Base-by-base conservation (phyloP, 306 rosid genomes). In the Fragaria vesca region DNA sequence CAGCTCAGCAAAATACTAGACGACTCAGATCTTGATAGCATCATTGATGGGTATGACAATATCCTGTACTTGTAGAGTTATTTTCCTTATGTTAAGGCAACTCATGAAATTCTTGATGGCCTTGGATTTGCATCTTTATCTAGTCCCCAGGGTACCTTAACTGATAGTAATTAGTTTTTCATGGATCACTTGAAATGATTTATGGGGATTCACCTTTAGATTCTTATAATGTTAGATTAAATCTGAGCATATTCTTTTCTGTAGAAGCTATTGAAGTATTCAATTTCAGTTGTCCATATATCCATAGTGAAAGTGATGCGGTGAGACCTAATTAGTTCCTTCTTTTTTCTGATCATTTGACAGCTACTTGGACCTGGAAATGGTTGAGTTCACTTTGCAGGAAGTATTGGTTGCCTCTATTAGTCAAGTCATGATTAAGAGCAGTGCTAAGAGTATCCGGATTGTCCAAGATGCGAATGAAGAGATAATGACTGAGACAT, bases 1-100 rank as follows among this genome's bases (percentile, higher is more conserved):
- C 98, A 95, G 89, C 94, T 95, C 73, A 89, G 89, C 90, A 95
- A 91, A 85, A 78, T 95, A 78, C 91, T 95, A 12, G 97, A 93
- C 0, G 99, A 95, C 86, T 88, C 97, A 0, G 97, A 95, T 82
- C 93, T 95, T 78, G 97, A 93, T 82, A 84, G 80, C 87, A 91
- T 95, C 84, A 81, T 93, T 38, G 97, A 93, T 16, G 96, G 97
- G 99, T 95, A 91, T 78, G 90, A 51, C 60, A 71, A 36, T 54
- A 20, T 74, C 47, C 7, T 21, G 2, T 72, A 54, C 43, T 30
- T 71, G 52, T 38, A 24, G 36, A 13, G 42, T 42, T 57, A 77
- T 47, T 66, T 16, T 62, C 45, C 36, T 67, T 12, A 1, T 4
- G 16, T 9, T 30, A 17, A 26, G 30, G 38, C 8, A 58, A 32